phyloP scores from a whole-genome alignment of 768 basidiomycete species.

The Podaxis sp. region DNA sequence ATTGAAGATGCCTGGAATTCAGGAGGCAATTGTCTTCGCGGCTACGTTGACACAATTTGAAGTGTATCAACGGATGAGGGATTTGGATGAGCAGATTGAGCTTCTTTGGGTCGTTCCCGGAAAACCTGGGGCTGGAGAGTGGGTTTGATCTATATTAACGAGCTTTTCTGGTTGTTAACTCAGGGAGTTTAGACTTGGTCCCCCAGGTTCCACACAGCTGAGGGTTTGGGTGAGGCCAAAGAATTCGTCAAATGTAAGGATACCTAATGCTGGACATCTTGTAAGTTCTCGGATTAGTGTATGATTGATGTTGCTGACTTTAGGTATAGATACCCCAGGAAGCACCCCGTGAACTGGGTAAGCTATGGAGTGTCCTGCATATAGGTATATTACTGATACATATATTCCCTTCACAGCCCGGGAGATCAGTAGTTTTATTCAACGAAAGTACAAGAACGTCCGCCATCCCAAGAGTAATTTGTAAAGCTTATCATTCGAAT shows the following conservation, averaged over 20 bases:
- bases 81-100: slow-evolving; percentile 46
- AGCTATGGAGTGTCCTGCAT: neutral
- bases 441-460: neutral
- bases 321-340: slow-evolving; percentile 36
- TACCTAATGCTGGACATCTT: slow-evolving; percentile 39
- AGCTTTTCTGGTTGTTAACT: slow-evolving; percentile 12
- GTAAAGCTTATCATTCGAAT: neutral
- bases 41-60: slow-evolving; percentile 40
- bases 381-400: neutral
- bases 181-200: slow-evolving; percentile 17
- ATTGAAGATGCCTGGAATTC: slow-evolving; percentile 64
- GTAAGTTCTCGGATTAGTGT: slow-evolving; percentile 22
- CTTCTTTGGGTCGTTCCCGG: slow-evolving; percentile 57
- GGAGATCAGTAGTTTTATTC: slow-evolving; percentile 8
- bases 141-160: slow-evolving; percentile 16
- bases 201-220: slow-evolving; percentile 26
- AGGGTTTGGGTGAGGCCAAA: slow-evolving; percentile 40
- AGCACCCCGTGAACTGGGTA: slow-evolving; percentile 27
- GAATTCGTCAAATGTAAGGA: slow-evolving; percentile 37
- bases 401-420: slow-evolving; percentile 8
- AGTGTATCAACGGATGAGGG: slow-evolving; percentile 34
- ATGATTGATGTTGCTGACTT: neutral
- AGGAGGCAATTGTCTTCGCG: slow-evolving; percentile 60
- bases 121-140: slow-evolving; percentile 28
- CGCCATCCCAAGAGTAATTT: neutral